Evolutionary conservation across 139 green algal species (phyloP).

Genomic region (Closterium sp.): DNA sequence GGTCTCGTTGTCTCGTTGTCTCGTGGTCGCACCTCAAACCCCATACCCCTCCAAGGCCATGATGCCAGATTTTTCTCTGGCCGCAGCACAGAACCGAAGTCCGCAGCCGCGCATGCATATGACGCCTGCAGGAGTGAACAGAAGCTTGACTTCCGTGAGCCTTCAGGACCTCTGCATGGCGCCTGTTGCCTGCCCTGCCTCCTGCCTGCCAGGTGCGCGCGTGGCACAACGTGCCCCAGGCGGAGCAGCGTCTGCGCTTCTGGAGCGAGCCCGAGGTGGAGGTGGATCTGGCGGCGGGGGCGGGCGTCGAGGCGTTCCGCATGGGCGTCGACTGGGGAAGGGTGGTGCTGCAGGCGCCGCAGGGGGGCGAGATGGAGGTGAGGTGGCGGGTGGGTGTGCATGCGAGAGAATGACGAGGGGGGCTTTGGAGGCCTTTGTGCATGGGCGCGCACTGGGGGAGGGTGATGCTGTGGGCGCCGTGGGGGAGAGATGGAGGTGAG

Average conservation of each 20-base stretch:
- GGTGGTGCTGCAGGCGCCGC: constrained; percentile 29
- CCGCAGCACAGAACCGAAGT: background rate
- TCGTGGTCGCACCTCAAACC: background rate
- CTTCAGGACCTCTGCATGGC: too few relatives aligned
- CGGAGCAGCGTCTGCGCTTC: constrained; percentile 48
- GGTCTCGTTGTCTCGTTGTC: background rate
- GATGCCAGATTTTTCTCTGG: background rate
- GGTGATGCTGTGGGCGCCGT: constrained; percentile 13
- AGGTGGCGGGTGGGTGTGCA: background rate
- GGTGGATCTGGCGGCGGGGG: constrained; percentile 11
- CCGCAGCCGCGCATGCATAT: background rate
- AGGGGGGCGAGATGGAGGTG: background rate
- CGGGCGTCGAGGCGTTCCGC: constrained; percentile 39
- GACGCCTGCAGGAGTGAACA: too few relatives aligned
- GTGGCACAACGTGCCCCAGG: constrained; percentile 23
- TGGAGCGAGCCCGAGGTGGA: constrained; percentile 46
- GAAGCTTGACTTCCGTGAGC: too few relatives aligned
- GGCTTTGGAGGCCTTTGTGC: constrained; percentile 19
- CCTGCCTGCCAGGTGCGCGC: constrained; percentile 14
- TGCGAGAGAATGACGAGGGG: background rate
- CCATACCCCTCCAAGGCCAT: background rate
- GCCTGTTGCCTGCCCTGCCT: background rate
- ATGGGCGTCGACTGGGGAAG: constrained; percentile 50
- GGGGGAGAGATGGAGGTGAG: background rate
- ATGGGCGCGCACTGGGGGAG: constrained; percentile 47